phyloP scores from a whole-genome alignment of 495 filamentous ascomycete genomes.

The Thozetella sp. region DNA sequence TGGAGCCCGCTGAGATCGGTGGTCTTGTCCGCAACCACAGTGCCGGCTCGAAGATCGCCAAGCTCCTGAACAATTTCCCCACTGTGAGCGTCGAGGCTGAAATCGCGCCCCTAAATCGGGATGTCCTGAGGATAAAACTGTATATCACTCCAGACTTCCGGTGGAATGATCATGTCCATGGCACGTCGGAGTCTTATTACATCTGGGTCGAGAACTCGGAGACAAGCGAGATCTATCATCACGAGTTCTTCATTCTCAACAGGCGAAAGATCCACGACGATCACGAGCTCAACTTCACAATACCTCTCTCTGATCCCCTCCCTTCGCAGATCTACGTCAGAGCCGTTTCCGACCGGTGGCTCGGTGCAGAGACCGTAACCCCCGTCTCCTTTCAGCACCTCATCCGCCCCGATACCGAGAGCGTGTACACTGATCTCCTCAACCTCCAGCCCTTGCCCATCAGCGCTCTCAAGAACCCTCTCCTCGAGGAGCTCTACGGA shows the following conservation, averaged over 20 bases:
- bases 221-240: conserved; percentile 96
- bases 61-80: conserved; percentile 87
- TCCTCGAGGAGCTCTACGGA: conserved; percentile 85
- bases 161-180: conserved; percentile 97
- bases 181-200: conserved; percentile 93
- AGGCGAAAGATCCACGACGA: conserved; percentile 88
- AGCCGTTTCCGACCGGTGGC: conserved; percentile 92
- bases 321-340: conserved; percentile 95
- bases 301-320: conserved; percentile 88
- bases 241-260: conserved; percentile 93
- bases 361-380: conserved; percentile 95
- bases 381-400: conserved; percentile 97
- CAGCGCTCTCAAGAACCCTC: conserved; percentile 82
- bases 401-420: conserved; percentile 96
- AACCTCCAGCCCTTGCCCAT: conserved; percentile 91
- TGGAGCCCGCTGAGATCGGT: conserved; percentile 91
- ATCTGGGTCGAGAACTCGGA: conserved; percentile 99
- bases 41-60: conserved; percentile 80
- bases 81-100: conserved; percentile 88
- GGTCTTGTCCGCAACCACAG: conserved; percentile 85
- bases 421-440: conserved; percentile 91
- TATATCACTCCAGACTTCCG: conserved; percentile 85
- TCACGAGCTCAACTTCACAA: conserved; percentile 97
- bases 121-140: conserved; percentile 87
- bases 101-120: conserved; percentile 92